Evolutionary conservation across 2,329 filamentous ascomycete genomes (phyloP), one percentile per base, ranked within the genome.

Genomic region (Monosporascus ibericus): DNA sequence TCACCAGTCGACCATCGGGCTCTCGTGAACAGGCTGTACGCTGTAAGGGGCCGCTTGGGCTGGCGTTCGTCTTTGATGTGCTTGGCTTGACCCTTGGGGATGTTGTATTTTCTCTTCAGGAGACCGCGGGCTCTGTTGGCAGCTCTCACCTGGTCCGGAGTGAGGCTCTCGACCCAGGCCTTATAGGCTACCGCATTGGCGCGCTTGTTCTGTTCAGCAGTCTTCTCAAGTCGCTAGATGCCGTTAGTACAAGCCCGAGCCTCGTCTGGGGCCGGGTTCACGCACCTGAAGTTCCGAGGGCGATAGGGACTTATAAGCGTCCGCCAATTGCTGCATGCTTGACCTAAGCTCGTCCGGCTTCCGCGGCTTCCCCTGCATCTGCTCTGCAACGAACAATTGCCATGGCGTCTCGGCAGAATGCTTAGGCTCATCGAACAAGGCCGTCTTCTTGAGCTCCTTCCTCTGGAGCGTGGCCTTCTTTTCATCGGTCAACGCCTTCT

Each of bases 111-210:
- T 50, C 63, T 69, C 52, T 65, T 66, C 47, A 83, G 70, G 25
- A 55, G 55, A 7, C 46, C 56, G 52, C 80, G 80, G 22, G 78
- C 76, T 2, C 55, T 56, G 69, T 80, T 82, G 55, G 80, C 79
- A 2, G 65, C 55, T 47, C 61, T 55, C 50, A 81, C 75, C 30
- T 70, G 65, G 48, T 64, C 61, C 3, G 68, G 64, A 3, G 72
- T 63, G 58, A 74, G 63, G 27, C 64, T 67, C 54, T 75, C 67
- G n/a, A 82, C 63, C 79, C 80, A 83, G 17, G 69, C 65, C 65
- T 74, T 71, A 61, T 70, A 69, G 18, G 63, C 59, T 8, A 63
- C 68, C 8, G 65, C 59, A 60, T 79, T 79, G 59, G 59, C 55
- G 20, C 60, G 56, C 47, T 65, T 67, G 68, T 81, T 81, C 56